Evolutionary conservation across 441 rosid genomes (phyloP), one percentile per base, ranked within the genome.

Genomic region (Pelargonium citronellum): DNA sequence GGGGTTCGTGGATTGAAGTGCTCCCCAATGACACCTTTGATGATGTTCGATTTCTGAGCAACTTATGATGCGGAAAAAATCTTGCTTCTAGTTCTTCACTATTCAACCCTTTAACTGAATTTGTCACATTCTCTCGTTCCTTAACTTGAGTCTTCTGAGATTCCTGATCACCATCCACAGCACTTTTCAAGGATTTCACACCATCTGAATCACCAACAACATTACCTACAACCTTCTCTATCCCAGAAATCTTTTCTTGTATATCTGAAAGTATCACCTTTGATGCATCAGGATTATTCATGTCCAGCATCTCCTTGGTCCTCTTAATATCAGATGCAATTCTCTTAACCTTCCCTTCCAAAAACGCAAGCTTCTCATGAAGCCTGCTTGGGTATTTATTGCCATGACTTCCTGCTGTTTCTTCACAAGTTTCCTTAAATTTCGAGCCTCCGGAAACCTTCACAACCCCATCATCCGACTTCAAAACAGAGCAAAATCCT

Each of bases 321-420:
- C 79, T 88, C 85, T 86, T 92, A 57, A 92, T 95, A 74, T 95
- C 98, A 0, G 96, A 88, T 5, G 98, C 94, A 57, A 95, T 92
- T 72, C 93, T 88, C 85, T 91, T 91, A 67, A 95, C 99, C 81
- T 91, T 95, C 9, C 95, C 97, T 78, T 92, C 99, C 41, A 95
- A 74, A 82, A 92, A 92, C 37, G 97, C 94, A 53, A 95, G 97
- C 87, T 88, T 92, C 74, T 95, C 95, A 27, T 95, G 96, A 67
- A 95, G 88, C 79, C 86, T 91, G 65, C 95, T 87, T 0, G 86
- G 86, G 67, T 83, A 82, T 60, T 88, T 90, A 66, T 69, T 71
- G 66, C 4, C 75, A 66, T 37, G 72, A 43, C 44, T 49, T 46
- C 73, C 68, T 0, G 49, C 69, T 12, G 79, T 72, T 44, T 82